Conservation (phyloP, 1,139 yeast genomes). For the Pichia sp. region DNA sequence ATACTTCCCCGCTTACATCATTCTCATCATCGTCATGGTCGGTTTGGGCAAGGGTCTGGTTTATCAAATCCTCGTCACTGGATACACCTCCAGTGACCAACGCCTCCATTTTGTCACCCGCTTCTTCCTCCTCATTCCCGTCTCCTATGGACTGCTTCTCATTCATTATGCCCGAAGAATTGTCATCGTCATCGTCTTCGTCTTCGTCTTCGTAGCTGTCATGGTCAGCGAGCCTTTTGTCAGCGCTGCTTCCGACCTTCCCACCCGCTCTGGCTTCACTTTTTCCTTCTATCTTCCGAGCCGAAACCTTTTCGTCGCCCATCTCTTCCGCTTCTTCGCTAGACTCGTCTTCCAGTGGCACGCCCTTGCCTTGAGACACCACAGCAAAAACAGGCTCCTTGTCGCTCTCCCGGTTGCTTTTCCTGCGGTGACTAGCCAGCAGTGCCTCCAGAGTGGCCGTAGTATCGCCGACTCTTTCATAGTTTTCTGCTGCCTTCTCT, state of each 20-base stretch:
- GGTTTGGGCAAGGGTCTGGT: constrained; percentile 3
- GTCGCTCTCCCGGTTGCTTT: constrained; percentile 12
- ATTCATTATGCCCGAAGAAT: neutral
- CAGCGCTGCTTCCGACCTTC: constrained; percentile 1
- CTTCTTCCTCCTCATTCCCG: neutral
- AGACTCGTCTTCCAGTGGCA: constrained; percentile 15
- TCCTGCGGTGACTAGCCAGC: neutral
- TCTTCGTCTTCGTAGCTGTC: neutral
- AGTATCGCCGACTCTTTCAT: neutral
- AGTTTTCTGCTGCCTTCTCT: neutral
- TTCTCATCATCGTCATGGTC: neutral
- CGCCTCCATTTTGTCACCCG: too few relatives aligned
- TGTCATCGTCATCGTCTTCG: neutral
- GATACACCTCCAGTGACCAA: neutral
- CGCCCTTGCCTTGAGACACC: constrained; percentile 24
- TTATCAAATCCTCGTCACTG: constrained; percentile 5
- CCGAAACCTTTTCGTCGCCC: neutral
- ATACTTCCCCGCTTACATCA: too few relatives aligned
- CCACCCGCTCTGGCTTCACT: constrained; percentile 5
- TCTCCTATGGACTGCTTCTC: neutral
- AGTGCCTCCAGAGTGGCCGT: constrained; percentile 9
- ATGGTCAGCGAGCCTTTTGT: neutral
- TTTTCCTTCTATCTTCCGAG: too few relatives aligned
- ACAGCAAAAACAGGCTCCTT: neutral
- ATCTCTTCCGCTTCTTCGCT: neutral